phyloP scores from a whole-genome alignment of 2,329 filamentous ascomycete genomes.

The Colletotrichum phormii region DNA sequence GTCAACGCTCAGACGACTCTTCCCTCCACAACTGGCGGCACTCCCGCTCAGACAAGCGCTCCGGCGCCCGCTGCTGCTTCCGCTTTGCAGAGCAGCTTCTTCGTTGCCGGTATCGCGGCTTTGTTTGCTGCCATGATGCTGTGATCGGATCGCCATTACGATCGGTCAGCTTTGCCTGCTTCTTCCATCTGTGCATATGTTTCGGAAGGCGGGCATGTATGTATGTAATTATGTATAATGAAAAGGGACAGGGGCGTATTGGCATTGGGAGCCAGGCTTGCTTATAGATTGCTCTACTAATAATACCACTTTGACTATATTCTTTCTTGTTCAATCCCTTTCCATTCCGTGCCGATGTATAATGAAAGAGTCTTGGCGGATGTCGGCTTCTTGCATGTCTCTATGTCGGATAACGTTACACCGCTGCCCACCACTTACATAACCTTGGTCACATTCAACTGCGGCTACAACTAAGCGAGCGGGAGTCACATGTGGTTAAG shows the following conservation, averaged over 20 bases:
- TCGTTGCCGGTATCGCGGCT: conserved; percentile 16
- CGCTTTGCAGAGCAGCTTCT: conserved; percentile 7
- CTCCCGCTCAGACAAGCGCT: not conserved
- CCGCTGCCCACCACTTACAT: too few relatives aligned
- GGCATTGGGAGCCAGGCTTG: not conserved
- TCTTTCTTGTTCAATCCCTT: too few relatives aligned
- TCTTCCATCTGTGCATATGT: conserved; percentile 6
- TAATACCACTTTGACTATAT: conserved; percentile 7
- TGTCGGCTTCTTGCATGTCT: not conserved
- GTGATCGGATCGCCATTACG: not conserved
- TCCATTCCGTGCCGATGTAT: not conserved
- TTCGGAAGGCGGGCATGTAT: not conserved
- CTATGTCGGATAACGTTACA: too few relatives aligned
- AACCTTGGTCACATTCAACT: too few relatives aligned
- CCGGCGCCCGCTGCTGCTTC: not conserved
- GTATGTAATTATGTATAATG: not conserved
- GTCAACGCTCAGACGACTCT: conserved; percentile 36
- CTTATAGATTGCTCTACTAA: not conserved
- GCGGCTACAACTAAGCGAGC: too few relatives aligned
- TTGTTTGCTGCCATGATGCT: conserved; percentile 29
- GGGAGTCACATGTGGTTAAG: too few relatives aligned
- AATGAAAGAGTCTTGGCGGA: not conserved
- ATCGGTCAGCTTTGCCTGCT: too few relatives aligned
- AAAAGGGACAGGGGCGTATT: not conserved
- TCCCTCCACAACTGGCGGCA: conserved; percentile 50